Evolutionary conservation across 345 rosid genomes (phyloP).

Genomic region (Rhodomyrtus tomentosa): DNA sequence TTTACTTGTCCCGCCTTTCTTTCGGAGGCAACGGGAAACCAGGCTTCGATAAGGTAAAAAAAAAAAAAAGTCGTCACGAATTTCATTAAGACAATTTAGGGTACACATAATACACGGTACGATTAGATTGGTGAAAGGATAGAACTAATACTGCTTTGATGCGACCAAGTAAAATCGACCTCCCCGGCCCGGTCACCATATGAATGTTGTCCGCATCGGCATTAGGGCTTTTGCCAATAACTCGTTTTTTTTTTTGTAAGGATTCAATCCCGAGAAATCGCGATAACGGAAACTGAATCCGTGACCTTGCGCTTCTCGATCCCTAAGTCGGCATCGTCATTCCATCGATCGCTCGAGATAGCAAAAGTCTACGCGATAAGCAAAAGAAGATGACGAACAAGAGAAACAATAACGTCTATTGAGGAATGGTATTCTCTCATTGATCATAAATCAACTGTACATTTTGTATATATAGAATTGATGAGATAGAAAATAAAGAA

Average conservation of each 20-base stretch:
- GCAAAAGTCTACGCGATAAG: too few species aligned
- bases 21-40: neutral
- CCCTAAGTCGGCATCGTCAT: neutral
- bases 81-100: neutral
- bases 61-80: neutral
- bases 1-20: neutral
- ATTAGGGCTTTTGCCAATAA: neutral
- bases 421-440: too few species aligned
- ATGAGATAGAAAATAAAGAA: too few species aligned
- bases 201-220: neutral
- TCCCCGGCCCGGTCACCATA: neutral
- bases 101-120: neutral
- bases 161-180: neutral
- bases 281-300: neutral
- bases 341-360: neutral
- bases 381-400: too few species aligned
- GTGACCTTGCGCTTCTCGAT: neutral
- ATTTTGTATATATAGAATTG: too few species aligned
- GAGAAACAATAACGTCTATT: too few species aligned
- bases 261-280: neutral
- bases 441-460: too few species aligned
- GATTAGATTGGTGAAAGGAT: neutral
- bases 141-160: neutral
- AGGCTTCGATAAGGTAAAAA: neutral
- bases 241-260: neutral